Conservation (phyloP, 2,329 filamentous ascomycete genomes). For the Alternaria triticina region DNA sequence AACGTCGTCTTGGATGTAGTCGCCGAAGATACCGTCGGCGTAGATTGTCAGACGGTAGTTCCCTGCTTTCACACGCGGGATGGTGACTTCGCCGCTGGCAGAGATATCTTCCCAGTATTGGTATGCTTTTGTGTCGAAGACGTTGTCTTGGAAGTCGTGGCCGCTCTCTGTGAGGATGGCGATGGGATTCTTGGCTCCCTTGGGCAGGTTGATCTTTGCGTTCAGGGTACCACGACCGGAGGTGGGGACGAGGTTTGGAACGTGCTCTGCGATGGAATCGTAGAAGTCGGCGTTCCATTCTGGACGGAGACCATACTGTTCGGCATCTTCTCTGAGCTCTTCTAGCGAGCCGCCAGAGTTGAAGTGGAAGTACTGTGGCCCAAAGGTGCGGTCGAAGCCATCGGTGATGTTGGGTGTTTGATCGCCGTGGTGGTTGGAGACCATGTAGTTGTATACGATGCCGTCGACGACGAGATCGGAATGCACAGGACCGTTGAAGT, state of each 20-base stretch:
- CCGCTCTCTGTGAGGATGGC: slow-evolving; percentile 62
- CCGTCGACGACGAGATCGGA: slow-evolving; percentile 69
- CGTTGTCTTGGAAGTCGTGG: slow-evolving; percentile 66
- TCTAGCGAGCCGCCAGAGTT: slow-evolving; percentile 59
- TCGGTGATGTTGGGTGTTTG: slow-evolving; percentile 68
- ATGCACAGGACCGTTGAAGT: slow-evolving; percentile 67
- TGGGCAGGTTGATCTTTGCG: slow-evolving; percentile 60
- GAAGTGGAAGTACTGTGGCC: slow-evolving; percentile 69
- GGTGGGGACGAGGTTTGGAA: slow-evolving; percentile 65
- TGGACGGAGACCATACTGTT: slow-evolving; percentile 55
- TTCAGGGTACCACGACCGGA: slow-evolving; percentile 59
- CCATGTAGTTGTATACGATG: slow-evolving; percentile 68
- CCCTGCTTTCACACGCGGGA: slow-evolving; percentile 63
- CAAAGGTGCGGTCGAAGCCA: slow-evolving; percentile 70
- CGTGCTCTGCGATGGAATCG: slow-evolving; percentile 65
- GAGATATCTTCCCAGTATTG: slow-evolving; percentile 66
- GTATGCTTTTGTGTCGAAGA: slow-evolving; percentile 59
- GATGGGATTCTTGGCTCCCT: slow-evolving; percentile 58
- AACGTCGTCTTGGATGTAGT: slow-evolving; percentile 62
- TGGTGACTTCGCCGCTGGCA: slow-evolving; percentile 57
- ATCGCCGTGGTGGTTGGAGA: slow-evolving; percentile 66
- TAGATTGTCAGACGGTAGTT: slow-evolving; percentile 69
- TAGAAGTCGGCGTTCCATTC: slow-evolving; percentile 66
- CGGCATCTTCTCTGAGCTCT: slow-evolving; percentile 61
- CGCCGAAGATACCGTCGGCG: slow-evolving; percentile 67